phyloP scores from a whole-genome alignment of 2,329 filamentous ascomycete genomes.

The Penicillium sp. region DNA sequence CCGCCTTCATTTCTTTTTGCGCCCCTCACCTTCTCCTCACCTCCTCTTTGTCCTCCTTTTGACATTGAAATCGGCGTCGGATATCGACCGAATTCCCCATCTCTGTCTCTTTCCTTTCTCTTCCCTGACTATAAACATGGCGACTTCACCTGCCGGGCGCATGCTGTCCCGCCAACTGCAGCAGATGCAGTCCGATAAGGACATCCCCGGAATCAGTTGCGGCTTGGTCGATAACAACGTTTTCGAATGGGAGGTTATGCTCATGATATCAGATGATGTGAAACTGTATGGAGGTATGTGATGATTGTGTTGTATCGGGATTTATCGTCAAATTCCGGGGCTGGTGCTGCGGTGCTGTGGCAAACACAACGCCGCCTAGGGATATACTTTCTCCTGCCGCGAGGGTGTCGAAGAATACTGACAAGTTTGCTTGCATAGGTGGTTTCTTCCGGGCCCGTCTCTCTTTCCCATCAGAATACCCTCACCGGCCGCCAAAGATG shows the following conservation, averaged over 20 bases:
- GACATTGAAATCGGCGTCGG: not conserved
- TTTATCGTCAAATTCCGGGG: not conserved
- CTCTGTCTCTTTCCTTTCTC: not conserved
- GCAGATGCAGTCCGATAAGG: conserved; percentile 87
- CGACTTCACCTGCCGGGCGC: conserved; percentile 48
- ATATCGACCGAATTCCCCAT: not conserved
- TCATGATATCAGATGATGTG: conserved; percentile 95
- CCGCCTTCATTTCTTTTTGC: conserved; percentile 20
- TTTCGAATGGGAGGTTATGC: conserved; percentile 98
- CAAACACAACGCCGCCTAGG: not conserved
- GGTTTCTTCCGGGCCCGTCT: conserved; percentile 88
- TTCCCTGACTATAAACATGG: conserved; percentile 29
- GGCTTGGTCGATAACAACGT: conserved; percentile 83
- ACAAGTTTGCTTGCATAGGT: conserved; percentile 53
- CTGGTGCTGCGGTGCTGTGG: not conserved
- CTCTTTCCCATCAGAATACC: conserved; percentile 80
- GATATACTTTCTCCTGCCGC: not conserved
- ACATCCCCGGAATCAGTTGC: conserved; percentile 91
- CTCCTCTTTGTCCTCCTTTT: not conserved
- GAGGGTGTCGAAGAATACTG: not conserved
- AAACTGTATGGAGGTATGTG: conserved; percentile 83
- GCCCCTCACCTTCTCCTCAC: conserved; percentile 9
- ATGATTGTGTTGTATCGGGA: not conserved
- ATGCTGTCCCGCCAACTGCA: conserved; percentile 84
- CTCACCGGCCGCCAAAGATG: conserved; percentile 81